Percentiles rank a stretch among this genome's conserved stretches.
Conservation (phyloP, 2,329 filamentous ascomycete genomes). For the Fusarium penzigii region DNA sequence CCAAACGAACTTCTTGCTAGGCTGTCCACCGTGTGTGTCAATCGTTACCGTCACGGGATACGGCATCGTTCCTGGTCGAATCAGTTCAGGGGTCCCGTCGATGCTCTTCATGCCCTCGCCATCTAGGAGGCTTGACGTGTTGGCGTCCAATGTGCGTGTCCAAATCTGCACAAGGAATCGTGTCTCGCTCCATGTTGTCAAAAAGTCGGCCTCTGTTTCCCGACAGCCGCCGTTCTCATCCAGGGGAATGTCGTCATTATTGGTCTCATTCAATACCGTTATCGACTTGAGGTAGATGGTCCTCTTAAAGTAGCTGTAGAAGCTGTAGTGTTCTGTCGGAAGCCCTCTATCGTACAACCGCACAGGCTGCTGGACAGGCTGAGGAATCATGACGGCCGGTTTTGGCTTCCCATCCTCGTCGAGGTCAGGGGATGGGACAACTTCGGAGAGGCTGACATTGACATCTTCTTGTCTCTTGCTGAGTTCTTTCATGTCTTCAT, state of each 20-base stretch:
- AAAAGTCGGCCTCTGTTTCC: slow-evolving; percentile 52
- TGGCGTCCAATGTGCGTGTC: slow-evolving; percentile 52
- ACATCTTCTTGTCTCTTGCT: slow-evolving; percentile 23
- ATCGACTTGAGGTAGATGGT: slow-evolving; percentile 76
- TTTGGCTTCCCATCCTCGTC: slow-evolving; percentile 71
- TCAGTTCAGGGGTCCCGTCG: slow-evolving; percentile 31
- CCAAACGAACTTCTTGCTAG: slow-evolving; percentile 54
- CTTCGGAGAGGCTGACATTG: slow-evolving; percentile 33
- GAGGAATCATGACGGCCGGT: slow-evolving; percentile 70
- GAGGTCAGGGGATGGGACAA: slow-evolving; percentile 65
- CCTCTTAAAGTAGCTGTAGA: slow-evolving; percentile 90
- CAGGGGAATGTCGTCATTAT: slow-evolving; percentile 42
- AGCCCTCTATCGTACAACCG: slow-evolving; percentile 82
- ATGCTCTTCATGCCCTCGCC: slow-evolving; percentile 31
- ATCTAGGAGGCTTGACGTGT: slow-evolving; percentile 42
- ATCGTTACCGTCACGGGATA: slow-evolving; percentile 63
- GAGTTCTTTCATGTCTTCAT: slow-evolving; percentile 31
- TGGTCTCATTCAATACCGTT: slow-evolving; percentile 46
- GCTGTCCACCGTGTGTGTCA: slow-evolving; percentile 63
- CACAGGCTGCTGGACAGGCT: slow-evolving; percentile 73
- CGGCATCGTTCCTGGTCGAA: slow-evolving; percentile 60
- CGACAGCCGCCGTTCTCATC: slow-evolving; percentile 58
- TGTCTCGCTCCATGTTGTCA: slow-evolving; percentile 62
- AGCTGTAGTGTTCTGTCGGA: slow-evolving; percentile 84
- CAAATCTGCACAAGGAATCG: slow-evolving; percentile 67